Percentiles rank a stretch among this genome's conserved stretches.
phyloP scores from a whole-genome alignment of 306 rosid genomes.

The Gleditsia sinensis region DNA sequence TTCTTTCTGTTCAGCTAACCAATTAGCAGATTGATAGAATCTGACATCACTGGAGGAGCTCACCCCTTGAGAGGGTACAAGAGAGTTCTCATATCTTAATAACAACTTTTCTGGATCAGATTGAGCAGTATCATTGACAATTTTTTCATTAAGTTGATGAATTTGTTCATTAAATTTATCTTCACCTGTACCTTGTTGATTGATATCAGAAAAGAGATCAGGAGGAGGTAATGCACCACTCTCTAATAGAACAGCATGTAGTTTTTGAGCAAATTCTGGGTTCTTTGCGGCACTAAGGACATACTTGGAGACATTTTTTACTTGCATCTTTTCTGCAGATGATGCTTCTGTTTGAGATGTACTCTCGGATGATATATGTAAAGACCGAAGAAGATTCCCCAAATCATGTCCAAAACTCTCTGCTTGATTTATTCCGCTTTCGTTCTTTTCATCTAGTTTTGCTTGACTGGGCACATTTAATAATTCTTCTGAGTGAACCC shows the following conservation, averaged over 20 bases:
- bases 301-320: constrained; percentile 81
- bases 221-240: constrained; percentile 97
- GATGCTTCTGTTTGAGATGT: constrained; percentile 55
- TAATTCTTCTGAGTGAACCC: constrained; percentile 44
- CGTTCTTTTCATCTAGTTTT: constrained; percentile 30
- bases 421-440: constrained; percentile 36
- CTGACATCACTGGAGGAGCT: constrained; percentile 17
- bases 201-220: constrained; percentile 80
- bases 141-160: constrained; percentile 18
- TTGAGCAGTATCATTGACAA: constrained; percentile 47
- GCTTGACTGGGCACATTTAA: constrained; percentile 30
- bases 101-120: constrained; percentile 46
- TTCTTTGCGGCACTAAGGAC: constrained; percentile 87
- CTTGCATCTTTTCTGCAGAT: constrained; percentile 78
- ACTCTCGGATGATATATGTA: constrained; percentile 43
- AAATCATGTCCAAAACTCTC: constrained; percentile 42
- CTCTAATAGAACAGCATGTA: constrained; percentile 84
- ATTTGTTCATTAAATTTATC: constrained; percentile 35
- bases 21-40: background rate
- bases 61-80: constrained; percentile 41
- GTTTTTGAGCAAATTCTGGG: constrained; percentile 92
- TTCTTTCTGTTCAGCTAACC: background rate
- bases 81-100: constrained; percentile 48
- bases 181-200: constrained; percentile 49
- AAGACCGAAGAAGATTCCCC: constrained; percentile 46